Percentiles rank a stretch among this genome's conserved stretches.
phyloP scores from a whole-genome alignment of 179 eudicot genomes.

The Vitellaria paradoxa region DNA sequence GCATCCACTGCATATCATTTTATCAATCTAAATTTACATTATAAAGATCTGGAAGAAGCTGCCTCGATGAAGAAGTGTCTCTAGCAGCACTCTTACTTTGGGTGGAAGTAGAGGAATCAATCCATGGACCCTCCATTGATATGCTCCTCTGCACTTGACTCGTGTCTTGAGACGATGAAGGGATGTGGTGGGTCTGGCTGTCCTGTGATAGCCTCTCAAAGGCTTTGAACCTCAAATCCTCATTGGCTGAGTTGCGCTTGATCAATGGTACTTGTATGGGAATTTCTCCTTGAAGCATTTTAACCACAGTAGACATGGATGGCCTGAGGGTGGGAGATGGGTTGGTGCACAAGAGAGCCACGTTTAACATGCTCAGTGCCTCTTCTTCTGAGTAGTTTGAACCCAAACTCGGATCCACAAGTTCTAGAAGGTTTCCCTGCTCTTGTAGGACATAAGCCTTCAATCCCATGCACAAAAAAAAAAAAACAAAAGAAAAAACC shows the following conservation, averaged over 20 bases:
- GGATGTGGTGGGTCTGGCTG: constrained; percentile 27
- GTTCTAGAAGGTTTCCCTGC: constrained; percentile 67
- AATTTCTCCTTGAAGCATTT: constrained; percentile 59
- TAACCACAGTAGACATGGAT: constrained; percentile 61
- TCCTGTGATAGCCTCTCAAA: constrained; percentile 46
- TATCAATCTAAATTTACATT: constrained; percentile 15
- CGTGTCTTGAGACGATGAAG: constrained; percentile 30
- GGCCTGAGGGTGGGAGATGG: constrained; percentile 85
- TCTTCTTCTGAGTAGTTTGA: constrained; percentile 51
- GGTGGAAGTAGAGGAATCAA: constrained; percentile 34
- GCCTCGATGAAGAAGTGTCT: constrained; percentile 18
- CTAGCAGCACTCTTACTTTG: constrained; percentile 23
- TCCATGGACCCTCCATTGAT: constrained; percentile 52
- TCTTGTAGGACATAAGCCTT: constrained; percentile 76
- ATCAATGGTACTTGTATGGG: constrained; percentile 62
- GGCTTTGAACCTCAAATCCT: constrained; percentile 46
- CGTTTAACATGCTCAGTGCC: constrained; percentile 46
- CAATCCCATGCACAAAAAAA: neutral
- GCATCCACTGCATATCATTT: neutral
- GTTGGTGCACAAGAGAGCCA: constrained; percentile 67
- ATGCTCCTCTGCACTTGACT: constrained; percentile 33
- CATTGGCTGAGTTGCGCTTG: constrained; percentile 27
- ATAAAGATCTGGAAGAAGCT: constrained; percentile 29
- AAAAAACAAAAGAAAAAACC: no score
- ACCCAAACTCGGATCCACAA: constrained; percentile 63